Percentiles rank a stretch among this genome's conserved stretches.
Conservation (phyloP, 2,329 filamentous ascomycete species). For the Diaporthe helianthi region DNA sequence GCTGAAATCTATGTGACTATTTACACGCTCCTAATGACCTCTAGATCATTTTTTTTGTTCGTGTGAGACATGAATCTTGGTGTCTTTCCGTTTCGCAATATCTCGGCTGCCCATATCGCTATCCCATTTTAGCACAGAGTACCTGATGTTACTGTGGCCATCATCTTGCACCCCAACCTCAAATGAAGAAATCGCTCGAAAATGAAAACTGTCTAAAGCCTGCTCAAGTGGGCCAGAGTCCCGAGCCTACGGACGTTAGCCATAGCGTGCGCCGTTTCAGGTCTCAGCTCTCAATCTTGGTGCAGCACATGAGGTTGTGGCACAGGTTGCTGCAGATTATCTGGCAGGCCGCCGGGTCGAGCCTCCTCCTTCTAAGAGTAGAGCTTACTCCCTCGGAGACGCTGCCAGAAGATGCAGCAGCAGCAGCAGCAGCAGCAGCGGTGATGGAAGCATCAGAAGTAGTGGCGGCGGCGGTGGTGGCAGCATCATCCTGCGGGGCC, state of each 20-base stretch:
- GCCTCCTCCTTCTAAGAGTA: constrained; percentile 38
- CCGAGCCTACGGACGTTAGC: no score
- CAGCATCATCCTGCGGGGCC: constrained; percentile 1
- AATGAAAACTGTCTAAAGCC: neutral
- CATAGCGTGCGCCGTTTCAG: no score
- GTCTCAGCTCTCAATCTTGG: constrained; percentile 34
- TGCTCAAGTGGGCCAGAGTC: no score
- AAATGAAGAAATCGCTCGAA: neutral
- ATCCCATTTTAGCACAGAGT: neutral
- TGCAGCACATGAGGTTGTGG: constrained; percentile 60
- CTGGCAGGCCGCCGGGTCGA: constrained; percentile 52
- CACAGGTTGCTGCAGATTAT: constrained; percentile 60
- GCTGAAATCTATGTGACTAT: neutral
- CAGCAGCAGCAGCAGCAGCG: neutral
- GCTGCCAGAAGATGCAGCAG: neutral
- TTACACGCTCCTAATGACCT: no score
- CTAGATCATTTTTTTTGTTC: neutral
- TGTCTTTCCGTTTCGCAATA: neutral
- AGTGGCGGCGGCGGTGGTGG: constrained; percentile 20
- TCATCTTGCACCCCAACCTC: neutral
- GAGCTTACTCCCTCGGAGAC: constrained; percentile 31
- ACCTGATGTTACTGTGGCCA: neutral
- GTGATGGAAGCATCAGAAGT: constrained; percentile 2
- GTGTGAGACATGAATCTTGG: neutral
- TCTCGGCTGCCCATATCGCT: neutral